Evolutionary conservation across 2,329 filamentous ascomycete genomes (phyloP), one percentile per base, ranked within the genome.

Genomic region (Penicillium vulpinum): DNA sequence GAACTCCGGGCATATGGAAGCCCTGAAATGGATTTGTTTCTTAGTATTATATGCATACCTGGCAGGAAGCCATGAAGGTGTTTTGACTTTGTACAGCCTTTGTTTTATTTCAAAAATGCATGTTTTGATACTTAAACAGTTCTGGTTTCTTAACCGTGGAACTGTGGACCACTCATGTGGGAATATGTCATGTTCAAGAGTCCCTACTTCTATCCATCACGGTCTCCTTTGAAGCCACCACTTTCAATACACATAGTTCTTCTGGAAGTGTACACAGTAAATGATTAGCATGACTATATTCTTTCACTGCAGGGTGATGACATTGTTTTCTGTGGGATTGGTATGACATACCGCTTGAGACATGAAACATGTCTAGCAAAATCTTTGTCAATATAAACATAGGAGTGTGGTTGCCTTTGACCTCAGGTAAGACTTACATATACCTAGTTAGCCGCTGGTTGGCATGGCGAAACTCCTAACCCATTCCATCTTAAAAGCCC

Each of bases 51-150:
- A 51, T 46, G 41, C 54, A 56, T 56, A 46, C 13, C 16, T 45
- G 54, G 54, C 48, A 52, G 49, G 21, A 52, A 39, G 48, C 54
- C 54, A 51, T 18, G 16, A 39, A 46, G 54, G 54, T 41, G 48
- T 56, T 46, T 26, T 46, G 33, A 46, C 31, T 56, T 51, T 46
- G 18, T 8, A 8, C n/a, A 26, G 5, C 16, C 9, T 29, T 26
- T 50, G 7, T 21, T 22, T 22, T 22, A 31, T 31, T 10, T 16
- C 16, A 33, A 18, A 18, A 38, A 44, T 18, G 15, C 41, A 44
- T 21, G 21, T 36, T 26, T 18, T 43, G 31, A 29, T 18, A 21
- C 2, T 29, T n/a, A 11, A n/a, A 16, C 11, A 24, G 10, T 15
- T 45, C 11, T 18, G 8, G 13, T 29, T 36, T 21, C 36, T 13